Conservation (phyloP, 306 rosid genomes). For the Mimosa bimucronata region DNA sequence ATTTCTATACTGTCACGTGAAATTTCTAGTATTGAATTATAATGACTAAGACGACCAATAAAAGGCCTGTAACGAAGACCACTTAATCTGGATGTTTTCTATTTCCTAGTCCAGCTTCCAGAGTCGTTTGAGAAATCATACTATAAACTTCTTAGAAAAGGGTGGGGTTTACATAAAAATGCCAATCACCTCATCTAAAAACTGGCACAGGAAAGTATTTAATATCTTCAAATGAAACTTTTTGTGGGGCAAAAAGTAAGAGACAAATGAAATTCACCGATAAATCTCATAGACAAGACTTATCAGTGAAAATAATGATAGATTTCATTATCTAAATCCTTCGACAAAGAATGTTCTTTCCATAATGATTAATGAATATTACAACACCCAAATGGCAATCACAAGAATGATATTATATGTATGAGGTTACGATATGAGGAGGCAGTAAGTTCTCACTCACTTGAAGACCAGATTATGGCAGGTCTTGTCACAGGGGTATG, state of each 20-base stretch:
- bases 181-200: neutral
- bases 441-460: conserved; percentile 57
- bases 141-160: too few relatives aligned
- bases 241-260: neutral
- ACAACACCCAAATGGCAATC: conserved; percentile 37
- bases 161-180: neutral
- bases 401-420: conserved; percentile 13
- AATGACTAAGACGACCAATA: conserved; percentile 16
- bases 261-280: conserved; percentile 13
- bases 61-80: conserved; percentile 13
- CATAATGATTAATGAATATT: conserved; percentile 34
- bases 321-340: conserved; percentile 25
- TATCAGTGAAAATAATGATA: conserved; percentile 25
- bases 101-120: neutral
- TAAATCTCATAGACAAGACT: conserved; percentile 11
- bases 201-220: neutral
- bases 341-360: conserved; percentile 17
- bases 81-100: neutral
- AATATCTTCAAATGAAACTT: conserved; percentile 10
- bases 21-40: conserved; percentile 14
- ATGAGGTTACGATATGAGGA: conserved; percentile 24
- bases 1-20: neutral
- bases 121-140: conserved; percentile 11
- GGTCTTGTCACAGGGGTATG: conserved; percentile 87
- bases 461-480: conserved; percentile 81